A percentile compares a stretch with the other conserved stretches of the same genome.
Evolutionary conservation across 176 grass and related monocot species (phyloP).

Genomic region (Avena insularis): DNA sequence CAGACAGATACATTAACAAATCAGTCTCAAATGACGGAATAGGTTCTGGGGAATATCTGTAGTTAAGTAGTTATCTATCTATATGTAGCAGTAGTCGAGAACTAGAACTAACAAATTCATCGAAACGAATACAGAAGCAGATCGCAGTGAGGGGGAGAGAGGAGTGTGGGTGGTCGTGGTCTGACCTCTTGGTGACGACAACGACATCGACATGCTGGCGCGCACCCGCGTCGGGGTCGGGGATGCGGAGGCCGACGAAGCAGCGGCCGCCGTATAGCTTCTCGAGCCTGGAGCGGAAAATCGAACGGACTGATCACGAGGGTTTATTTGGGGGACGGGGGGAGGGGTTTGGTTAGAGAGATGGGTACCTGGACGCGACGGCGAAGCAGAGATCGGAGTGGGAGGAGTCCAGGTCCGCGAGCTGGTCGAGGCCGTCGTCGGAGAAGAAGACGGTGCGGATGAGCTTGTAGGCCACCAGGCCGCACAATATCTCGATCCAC

Average conservation of each 20-base stretch:
- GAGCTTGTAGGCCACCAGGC: constrained; percentile 76
- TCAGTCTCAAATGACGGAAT: not conserved
- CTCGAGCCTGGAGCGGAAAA: constrained; percentile 69
- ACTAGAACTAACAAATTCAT: not conserved
- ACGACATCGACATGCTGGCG: constrained; percentile 87
- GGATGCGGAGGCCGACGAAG: constrained; percentile 93
- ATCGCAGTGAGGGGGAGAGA: not conserved
- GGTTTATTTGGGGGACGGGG: not conserved
- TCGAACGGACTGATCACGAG: not conserved
- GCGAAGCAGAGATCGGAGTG: constrained; percentile 75
- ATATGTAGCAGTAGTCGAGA: not conserved
- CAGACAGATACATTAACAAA: not conserved
- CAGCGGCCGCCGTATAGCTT: constrained; percentile 80
- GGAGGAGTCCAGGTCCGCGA: constrained; percentile 76
- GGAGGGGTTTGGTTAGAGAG: not conserved
- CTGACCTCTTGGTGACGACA: constrained; percentile 76
- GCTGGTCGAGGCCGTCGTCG: constrained; percentile 47
- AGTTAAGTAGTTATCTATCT: not conserved
- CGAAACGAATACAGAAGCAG: not conserved
- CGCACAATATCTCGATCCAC: constrained; percentile 93
- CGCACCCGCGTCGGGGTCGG: constrained; percentile 73
- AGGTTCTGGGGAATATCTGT: not conserved
- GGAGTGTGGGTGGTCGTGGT: not conserved
- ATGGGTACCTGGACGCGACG: constrained; percentile 63
- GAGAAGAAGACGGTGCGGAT: constrained; percentile 56